phyloP scores from a whole-genome alignment of 148 eudicot genomes.

The Pharnaceum exiguum region DNA sequence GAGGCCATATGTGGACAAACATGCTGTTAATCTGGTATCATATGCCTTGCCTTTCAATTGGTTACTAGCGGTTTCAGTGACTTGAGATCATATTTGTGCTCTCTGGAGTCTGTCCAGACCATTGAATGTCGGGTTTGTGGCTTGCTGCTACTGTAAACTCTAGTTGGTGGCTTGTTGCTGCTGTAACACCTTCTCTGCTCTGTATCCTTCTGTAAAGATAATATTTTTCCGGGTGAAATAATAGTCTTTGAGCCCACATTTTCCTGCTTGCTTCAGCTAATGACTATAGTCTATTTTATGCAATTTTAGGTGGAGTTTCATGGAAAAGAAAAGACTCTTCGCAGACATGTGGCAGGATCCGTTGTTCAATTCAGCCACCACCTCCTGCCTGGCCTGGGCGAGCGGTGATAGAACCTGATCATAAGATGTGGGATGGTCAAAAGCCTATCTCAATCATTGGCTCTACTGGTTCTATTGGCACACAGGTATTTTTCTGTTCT shows the following conservation, averaged over 20 bases:
- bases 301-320: constrained; percentile 49
- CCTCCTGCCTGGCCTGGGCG: constrained; percentile 99
- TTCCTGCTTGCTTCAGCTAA: background rate
- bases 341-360: constrained; percentile 43
- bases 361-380: constrained; percentile 78
- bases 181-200: too few relatives aligned
- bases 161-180: too few relatives aligned
- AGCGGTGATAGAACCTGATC: constrained; percentile 64
- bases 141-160: too few relatives aligned
- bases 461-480: constrained; percentile 97
- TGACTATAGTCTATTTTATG: background rate
- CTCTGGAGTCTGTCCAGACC: too few relatives aligned
- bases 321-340: constrained; percentile 49
- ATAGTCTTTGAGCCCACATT: background rate
- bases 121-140: too few relatives aligned
- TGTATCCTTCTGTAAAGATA: too few relatives aligned
- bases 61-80: too few relatives aligned
- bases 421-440: constrained; percentile 81
- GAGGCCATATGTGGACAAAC: too few relatives aligned
- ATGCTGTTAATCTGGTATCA: too few relatives aligned
- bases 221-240: background rate
- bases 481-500: constrained; percentile 53
- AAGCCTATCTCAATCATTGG: constrained; percentile 94
- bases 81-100: too few relatives aligned
- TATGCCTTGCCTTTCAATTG: too few relatives aligned